Conservation (phyloP, 208 protist species). For the Trypanosoma congolense region DNA sequence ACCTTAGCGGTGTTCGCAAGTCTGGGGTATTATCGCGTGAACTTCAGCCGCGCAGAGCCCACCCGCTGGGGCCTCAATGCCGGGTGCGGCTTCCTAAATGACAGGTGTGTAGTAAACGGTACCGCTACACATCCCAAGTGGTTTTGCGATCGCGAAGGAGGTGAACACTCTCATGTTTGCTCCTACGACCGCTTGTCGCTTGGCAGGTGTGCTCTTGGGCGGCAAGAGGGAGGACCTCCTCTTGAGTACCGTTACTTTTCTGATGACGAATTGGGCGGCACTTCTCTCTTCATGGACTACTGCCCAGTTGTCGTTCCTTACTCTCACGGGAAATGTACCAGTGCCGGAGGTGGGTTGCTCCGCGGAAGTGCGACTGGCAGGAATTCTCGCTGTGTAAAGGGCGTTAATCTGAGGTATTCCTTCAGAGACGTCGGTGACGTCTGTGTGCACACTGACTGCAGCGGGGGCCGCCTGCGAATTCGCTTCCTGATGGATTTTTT, state of each 20-base stretch:
- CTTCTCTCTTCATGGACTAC: background rate
- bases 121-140: background rate
- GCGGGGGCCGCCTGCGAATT: conserved; percentile 3
- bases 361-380: background rate
- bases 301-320: background rate
- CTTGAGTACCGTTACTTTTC: background rate
- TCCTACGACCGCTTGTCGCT: background rate
- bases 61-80: conserved; percentile 55
- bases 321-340: background rate
- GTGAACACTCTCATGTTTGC: background rate
- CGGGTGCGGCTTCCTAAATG: conserved; percentile 42
- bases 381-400: background rate
- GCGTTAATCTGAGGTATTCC: conserved; percentile 1
- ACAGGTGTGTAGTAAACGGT: conserved; percentile 31
- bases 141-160: background rate
- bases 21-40: conserved; percentile 58
- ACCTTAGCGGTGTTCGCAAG: conserved; percentile 73
- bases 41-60: conserved; percentile 43
- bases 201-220: background rate
- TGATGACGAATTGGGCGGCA: background rate
- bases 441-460: background rate
- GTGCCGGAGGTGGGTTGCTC: background rate
- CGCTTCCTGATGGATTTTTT: background rate
- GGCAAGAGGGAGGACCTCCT: background rate
- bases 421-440: conserved; percentile 1